Evolutionary conservation across 1,284 basidiomycete species (phyloP).

Genomic region (Flammula alnicola): DNA sequence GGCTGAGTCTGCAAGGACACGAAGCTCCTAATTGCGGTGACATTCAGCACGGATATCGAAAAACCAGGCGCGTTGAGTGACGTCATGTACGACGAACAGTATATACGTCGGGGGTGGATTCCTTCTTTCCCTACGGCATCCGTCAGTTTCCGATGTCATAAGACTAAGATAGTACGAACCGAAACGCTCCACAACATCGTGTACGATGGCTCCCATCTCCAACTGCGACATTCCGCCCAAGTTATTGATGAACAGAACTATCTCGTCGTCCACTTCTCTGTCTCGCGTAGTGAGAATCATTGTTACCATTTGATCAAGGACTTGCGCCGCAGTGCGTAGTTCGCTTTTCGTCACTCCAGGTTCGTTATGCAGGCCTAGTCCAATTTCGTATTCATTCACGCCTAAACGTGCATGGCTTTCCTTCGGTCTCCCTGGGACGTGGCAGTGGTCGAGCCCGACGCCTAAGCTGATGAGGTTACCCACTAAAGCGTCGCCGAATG

Average conservation of each 20-base stretch:
- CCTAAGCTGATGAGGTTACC: conserved; percentile 54
- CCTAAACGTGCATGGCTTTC: conserved; percentile 23
- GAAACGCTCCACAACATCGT: conserved; percentile 46
- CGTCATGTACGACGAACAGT: conserved; percentile 43
- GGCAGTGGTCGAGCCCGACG: conserved; percentile 59
- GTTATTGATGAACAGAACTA: conserved; percentile 57
- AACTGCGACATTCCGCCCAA: conserved; percentile 58
- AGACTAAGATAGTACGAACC: conserved; percentile 33
- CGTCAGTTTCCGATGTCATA: no score
- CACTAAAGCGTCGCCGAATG: conserved; percentile 50
- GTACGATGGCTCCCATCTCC: conserved; percentile 54
- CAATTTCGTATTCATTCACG: conserved; percentile 50
- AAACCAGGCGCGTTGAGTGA: conserved; percentile 45
- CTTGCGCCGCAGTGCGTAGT: conserved; percentile 31
- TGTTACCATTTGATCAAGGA: conserved; percentile 45
- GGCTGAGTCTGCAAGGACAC: neutral
- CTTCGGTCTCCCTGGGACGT: conserved; percentile 50
- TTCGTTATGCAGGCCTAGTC: conserved; percentile 63
- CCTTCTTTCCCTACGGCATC: conserved; percentile 18
- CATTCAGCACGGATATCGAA: conserved; percentile 41
- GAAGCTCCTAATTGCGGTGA: conserved; percentile 26
- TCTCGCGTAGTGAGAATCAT: conserved; percentile 15
- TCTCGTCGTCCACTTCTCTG: conserved; percentile 32
- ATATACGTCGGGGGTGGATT: conserved; percentile 36
- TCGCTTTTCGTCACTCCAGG: conserved; percentile 49